A percentile compares a stretch with the other conserved stretches of the same genome.
Conservation (phyloP, 164 flowering plant species). For the Berberis vulgaris region DNA sequence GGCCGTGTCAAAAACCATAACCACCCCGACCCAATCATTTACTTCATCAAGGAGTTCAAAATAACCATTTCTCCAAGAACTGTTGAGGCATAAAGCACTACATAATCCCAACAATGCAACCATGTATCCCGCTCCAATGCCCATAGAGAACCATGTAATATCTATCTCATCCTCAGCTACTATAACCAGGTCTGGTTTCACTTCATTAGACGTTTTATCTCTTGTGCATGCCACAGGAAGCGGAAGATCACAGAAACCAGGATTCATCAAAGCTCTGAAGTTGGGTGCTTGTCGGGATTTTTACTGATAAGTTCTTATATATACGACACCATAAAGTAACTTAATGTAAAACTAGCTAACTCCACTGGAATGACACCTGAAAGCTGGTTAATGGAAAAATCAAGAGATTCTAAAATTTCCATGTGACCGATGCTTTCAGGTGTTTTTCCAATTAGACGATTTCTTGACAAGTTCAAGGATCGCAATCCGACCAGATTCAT, state of each 20-base stretch:
- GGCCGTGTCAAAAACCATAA: not conserved
- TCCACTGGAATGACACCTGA: conserved; percentile 1
- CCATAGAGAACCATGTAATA: not conserved
- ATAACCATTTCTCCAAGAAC: not conserved
- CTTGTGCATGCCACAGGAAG: not conserved
- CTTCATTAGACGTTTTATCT: not conserved
- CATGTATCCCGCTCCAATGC: not conserved
- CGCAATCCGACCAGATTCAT: not conserved
- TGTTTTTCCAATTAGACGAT: not conserved
- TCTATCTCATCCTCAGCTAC: not conserved
- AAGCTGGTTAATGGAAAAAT: conserved; percentile 2
- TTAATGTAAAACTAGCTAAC: not conserved
- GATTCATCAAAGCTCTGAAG: conserved; percentile 5
- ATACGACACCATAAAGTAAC: not conserved
- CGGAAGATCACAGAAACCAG: conserved; percentile 2
- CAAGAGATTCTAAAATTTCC: not conserved
- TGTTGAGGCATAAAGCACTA: not conserved
- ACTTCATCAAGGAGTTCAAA: not conserved
- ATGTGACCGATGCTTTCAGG: conserved; percentile 3
- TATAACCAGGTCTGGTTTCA: not conserved
- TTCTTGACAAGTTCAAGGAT: not conserved
- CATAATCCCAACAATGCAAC: not conserved
- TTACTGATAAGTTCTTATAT: not conserved
- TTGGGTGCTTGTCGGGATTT: conserved; percentile 4
- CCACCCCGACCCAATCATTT: not conserved